These are phyloP conservation scores for Turritis glabra DNA, from an alignment of 345 rosid species.

Conservation along the genomic window DNA sequence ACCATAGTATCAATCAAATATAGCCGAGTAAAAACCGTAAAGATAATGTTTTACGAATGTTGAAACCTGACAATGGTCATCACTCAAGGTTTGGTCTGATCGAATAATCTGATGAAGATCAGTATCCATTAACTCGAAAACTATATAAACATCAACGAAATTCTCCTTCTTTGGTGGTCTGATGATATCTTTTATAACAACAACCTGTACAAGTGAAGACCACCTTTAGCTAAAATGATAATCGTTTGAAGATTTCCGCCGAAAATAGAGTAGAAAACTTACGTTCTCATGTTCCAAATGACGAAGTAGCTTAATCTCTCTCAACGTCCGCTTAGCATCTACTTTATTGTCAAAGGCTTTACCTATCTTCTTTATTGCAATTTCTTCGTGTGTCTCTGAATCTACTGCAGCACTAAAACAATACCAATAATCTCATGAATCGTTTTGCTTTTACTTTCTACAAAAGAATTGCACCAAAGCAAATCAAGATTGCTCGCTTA, in stretches of 20 bases:
- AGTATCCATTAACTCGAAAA: slow-evolving; percentile 59
- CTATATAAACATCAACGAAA: slow-evolving; percentile 61
- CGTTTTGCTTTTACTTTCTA: not conserved
- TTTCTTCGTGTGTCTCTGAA: slow-evolving; percentile 51
- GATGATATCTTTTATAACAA: slow-evolving; percentile 53
- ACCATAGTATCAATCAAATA: not conserved
- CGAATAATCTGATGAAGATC: slow-evolving; percentile 67
- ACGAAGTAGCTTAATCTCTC: slow-evolving; percentile 65
- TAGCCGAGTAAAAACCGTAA: not conserved
- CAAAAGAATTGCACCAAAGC: too few species aligned
- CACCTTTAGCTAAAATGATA: not conserved
- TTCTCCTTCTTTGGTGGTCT: slow-evolving; percentile 54
- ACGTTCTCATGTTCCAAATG: slow-evolving; percentile 53
- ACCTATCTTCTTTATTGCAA: slow-evolving; percentile 64
- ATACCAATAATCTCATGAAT: not conserved
- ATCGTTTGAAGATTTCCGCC: not conserved
- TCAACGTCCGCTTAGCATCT: slow-evolving; percentile 56
- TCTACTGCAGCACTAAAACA: slow-evolving; percentile 56
- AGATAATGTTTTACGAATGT: not conserved
- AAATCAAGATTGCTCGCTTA: not conserved
- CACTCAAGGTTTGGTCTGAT: slow-evolving; percentile 50
- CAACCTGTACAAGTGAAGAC: slow-evolving; percentile 37
- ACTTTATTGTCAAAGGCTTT: slow-evolving; percentile 57
- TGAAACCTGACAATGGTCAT: slow-evolving; percentile 61
- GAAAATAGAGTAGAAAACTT: not conserved